Conservation (phyloP, 495 filamentous ascomycete species). For the Clavariopsis aquatica region DNA sequence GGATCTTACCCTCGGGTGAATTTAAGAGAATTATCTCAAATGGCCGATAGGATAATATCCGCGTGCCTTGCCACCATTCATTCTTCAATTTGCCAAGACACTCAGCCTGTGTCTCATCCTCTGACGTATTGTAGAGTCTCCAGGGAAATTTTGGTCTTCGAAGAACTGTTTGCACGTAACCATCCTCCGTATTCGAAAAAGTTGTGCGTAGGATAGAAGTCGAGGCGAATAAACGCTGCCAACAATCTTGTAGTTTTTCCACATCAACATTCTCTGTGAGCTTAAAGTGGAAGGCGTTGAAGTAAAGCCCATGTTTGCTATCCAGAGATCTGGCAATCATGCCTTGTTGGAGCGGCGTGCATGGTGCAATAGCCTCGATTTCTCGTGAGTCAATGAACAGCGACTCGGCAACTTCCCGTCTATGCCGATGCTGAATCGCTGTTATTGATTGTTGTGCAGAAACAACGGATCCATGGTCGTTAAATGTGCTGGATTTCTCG, state of each 20-base stretch:
- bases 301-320: slow-evolving; percentile 61
- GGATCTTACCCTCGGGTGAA: slow-evolving; percentile 39
- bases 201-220: slow-evolving; percentile 64
- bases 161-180: slow-evolving; percentile 68
- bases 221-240: slow-evolving; percentile 50
- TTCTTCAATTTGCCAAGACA: slow-evolving; percentile 40
- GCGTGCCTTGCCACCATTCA: slow-evolving; percentile 50
- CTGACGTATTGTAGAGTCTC: slow-evolving; percentile 43
- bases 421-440: slow-evolving; percentile 59
- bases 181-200: slow-evolving; percentile 67
- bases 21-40: slow-evolving; percentile 52
- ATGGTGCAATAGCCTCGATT: slow-evolving; percentile 72
- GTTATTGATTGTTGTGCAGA: slow-evolving; percentile 57
- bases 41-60: slow-evolving; percentile 39
- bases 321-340: slow-evolving; percentile 70
- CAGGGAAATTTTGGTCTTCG: slow-evolving; percentile 52
- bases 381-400: slow-evolving; percentile 50
- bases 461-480: slow-evolving; percentile 43
- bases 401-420: slow-evolving; percentile 49
- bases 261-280: slow-evolving; percentile 50
- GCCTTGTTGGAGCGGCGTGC: slow-evolving; percentile 76
- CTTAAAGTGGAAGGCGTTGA: slow-evolving; percentile 65
- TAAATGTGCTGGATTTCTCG: slow-evolving; percentile 17
- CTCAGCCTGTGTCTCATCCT: slow-evolving; percentile 41
- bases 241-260: slow-evolving; percentile 52